Conservation (phyloP, 768 basidiomycete genomes). For the Agaricus bisporus region DNA sequence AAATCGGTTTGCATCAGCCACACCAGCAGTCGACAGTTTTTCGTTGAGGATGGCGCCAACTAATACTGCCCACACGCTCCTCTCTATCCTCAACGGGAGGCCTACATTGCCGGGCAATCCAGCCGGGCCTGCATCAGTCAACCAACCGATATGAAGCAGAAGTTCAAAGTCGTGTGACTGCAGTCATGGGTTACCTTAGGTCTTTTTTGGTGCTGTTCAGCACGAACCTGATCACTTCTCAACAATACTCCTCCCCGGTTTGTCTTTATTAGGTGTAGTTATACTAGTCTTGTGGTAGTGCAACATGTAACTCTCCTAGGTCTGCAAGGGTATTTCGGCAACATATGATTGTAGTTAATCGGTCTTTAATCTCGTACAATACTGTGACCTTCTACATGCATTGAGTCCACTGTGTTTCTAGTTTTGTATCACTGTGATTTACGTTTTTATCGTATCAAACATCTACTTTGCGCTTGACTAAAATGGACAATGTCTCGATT, state of each 20-base stretch:
- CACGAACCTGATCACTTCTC: not conserved
- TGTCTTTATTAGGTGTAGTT: not conserved
- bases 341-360: not conserved
- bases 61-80: slow-evolving; percentile 15
- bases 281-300: slow-evolving; percentile 1
- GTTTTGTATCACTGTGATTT: slow-evolving; percentile 15
- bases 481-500: no score
- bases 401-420: slow-evolving; percentile 15
- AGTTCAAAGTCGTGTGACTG: not conserved
- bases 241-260: no score
- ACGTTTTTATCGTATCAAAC: slow-evolving; percentile 4
- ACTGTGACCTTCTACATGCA: slow-evolving; percentile 11
- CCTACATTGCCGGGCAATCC: slow-evolving; percentile 8
- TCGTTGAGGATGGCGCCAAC: not conserved
- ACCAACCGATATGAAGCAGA: slow-evolving; percentile 6
- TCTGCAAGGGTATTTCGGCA: not conserved
- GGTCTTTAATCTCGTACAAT: slow-evolving; percentile 1
- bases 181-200: not conserved
- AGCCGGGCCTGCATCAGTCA: not conserved
- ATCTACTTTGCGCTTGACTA: slow-evolving; percentile 2
- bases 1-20: slow-evolving; percentile 1
- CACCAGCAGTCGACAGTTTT: slow-evolving; percentile 7
- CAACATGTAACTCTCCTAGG: not conserved
- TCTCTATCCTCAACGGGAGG: slow-evolving; percentile 25
- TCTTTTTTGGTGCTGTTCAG: slow-evolving; percentile 1